phyloP scores from a whole-genome alignment of 345 rosid genomes.

The Boechera stricta region DNA sequence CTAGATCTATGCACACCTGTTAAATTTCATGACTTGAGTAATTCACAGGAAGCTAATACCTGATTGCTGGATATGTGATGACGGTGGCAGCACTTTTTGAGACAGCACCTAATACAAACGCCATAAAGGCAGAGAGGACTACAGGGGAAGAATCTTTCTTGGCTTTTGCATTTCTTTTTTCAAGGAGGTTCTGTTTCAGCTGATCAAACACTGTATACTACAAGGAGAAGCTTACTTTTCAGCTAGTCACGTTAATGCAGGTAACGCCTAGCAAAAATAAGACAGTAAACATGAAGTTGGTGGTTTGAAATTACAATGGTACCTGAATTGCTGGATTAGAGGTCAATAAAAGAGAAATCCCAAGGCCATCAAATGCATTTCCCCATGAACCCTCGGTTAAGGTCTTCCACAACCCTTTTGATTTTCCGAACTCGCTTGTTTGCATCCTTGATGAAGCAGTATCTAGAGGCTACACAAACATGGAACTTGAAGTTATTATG shows the following conservation, averaged over 20 bases:
- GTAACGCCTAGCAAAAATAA: background rate
- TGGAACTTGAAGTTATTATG: background rate
- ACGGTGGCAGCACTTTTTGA: conserved; percentile 85
- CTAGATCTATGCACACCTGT: background rate
- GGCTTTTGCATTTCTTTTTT: conserved; percentile 45
- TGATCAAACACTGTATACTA: conserved; percentile 97
- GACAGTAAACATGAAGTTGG: conserved; percentile 1
- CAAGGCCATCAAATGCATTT: conserved; percentile 87
- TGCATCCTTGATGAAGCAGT: conserved; percentile 98
- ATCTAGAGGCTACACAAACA: conserved; percentile 74
- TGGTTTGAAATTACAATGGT: conserved; percentile 1
- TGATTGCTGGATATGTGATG: conserved; percentile 92
- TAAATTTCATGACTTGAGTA: background rate
- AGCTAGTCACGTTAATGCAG: conserved; percentile 25
- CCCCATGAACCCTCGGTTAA: conserved; percentile 72
- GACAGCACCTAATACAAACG: conserved; percentile 84
- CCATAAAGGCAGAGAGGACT: conserved; percentile 81
- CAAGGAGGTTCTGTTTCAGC: conserved; percentile 72
- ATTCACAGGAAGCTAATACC: conserved; percentile 47
- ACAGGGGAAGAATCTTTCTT: conserved; percentile 52
- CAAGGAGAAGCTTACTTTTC: conserved; percentile 35
- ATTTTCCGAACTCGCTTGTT: conserved; percentile 91
- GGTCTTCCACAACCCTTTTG: conserved; percentile 89
- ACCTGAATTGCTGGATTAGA: conserved; percentile 97
- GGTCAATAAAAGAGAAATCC: conserved; percentile 90